Conservation (phyloP, 192 early-diverging fungal genomes). For the Chytriomyces sp. region DNA sequence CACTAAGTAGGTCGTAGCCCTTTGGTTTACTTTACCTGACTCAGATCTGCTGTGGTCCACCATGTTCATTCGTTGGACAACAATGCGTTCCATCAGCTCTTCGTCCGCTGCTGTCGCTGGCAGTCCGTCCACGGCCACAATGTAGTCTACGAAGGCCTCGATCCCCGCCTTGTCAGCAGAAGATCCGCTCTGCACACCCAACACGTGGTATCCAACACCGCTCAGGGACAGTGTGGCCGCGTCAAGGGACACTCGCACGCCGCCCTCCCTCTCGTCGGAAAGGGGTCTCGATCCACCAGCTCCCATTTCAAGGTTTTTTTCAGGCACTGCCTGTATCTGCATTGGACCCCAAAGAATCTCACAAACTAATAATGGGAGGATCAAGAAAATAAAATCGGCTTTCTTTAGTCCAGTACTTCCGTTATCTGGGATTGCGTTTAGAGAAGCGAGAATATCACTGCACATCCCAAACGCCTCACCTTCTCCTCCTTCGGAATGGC, state of each 20-base stretch:
- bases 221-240: not conserved
- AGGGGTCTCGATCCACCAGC: not conserved
- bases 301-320: too few relatives aligned
- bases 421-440: too few relatives aligned
- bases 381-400: too few relatives aligned
- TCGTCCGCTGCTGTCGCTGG: not conserved
- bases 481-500: conserved; percentile 2
- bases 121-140: conserved; percentile 11
- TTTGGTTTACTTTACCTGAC: not conserved
- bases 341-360: too few relatives aligned
- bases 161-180: not conserved
- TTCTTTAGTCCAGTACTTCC: too few relatives aligned
- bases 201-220: conserved; percentile 1
- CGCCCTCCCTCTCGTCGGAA: too few relatives aligned
- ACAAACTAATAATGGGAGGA: too few relatives aligned
- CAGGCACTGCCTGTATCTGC: too few relatives aligned
- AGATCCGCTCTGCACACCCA: not conserved
- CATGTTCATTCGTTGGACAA: not conserved
- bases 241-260: not conserved
- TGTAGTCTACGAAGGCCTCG: conserved; percentile 26
- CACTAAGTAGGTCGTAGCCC: not conserved
- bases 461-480: not conserved
- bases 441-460: not conserved
- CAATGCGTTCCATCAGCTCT: not conserved
- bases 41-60: not conserved